These are phyloP conservation scores for Saksenaea vasiformis DNA, from an alignment of 371 early-diverging fungal genomes.

Conservation along the genomic window DNA sequence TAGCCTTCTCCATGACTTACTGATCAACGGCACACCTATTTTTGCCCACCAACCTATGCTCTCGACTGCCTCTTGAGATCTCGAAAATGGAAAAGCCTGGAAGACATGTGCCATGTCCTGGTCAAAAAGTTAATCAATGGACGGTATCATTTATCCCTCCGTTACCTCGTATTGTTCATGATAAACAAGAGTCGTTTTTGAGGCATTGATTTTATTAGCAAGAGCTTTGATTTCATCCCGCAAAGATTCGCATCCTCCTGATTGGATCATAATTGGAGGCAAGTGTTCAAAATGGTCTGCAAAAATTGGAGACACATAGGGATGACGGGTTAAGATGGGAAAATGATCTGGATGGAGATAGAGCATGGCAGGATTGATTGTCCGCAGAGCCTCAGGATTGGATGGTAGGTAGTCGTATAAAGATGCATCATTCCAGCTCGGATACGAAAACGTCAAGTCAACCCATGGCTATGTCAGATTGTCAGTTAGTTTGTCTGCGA, in stretches of 20 bases:
- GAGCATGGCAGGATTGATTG: constrained; percentile 30
- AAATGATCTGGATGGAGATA: constrained; percentile 36
- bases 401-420: constrained; percentile 35
- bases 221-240: constrained; percentile 56
- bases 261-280: constrained; percentile 62
- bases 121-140: background rate
- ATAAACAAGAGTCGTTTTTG: constrained; percentile 33
- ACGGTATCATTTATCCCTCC: background rate
- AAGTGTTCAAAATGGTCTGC: constrained; percentile 47
- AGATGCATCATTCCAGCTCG: constrained; percentile 34
- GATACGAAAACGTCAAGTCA: constrained; percentile 39
- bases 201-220: constrained; percentile 21
- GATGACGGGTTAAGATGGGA: constrained; percentile 25
- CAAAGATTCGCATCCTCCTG: constrained; percentile 59
- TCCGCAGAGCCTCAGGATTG: constrained; percentile 18
- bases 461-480: constrained; percentile 39
- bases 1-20: constrained; percentile 17
- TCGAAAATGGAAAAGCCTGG: constrained; percentile 54
- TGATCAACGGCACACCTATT: constrained; percentile 29
- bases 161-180: constrained; percentile 42
- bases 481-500: background rate
- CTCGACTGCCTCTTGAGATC: constrained; percentile 47
- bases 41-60: constrained; percentile 44
- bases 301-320: constrained; percentile 47
- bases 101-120: constrained; percentile 62